A percentile compares a stretch with the other conserved stretches of the same genome.
Conservation (phyloP, 2,329 filamentous ascomycete genomes). For the Plectosphaerella sp. region DNA sequence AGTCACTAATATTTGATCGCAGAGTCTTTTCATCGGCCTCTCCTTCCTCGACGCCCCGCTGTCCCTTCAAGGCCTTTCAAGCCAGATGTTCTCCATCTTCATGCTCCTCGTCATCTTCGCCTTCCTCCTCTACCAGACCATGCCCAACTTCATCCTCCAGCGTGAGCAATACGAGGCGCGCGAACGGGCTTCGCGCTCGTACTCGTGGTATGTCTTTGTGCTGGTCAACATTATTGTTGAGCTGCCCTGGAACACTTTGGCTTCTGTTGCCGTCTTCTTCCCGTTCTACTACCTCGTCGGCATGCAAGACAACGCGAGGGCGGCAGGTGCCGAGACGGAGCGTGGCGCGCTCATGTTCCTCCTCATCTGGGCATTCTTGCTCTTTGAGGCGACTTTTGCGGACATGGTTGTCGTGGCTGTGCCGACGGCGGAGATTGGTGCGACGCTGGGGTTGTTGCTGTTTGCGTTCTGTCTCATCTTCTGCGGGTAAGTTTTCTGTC, state of each 20-base stretch:
- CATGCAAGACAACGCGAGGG: slow-evolving; percentile 47
- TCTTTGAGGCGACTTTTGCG: slow-evolving; percentile 62
- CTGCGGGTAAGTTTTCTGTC: slow-evolving; percentile 29
- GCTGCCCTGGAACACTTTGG: slow-evolving; percentile 61
- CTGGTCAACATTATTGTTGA: slow-evolving; percentile 62
- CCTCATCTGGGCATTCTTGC: slow-evolving; percentile 55
- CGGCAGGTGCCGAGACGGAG: slow-evolving; percentile 4
- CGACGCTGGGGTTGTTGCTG: slow-evolving; percentile 56
- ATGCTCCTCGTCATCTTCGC: slow-evolving; percentile 63
- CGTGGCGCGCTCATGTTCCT: slow-evolving; percentile 62
- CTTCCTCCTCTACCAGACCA: slow-evolving; percentile 53
- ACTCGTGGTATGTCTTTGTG: slow-evolving; percentile 64
- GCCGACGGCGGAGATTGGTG: slow-evolving; percentile 57
- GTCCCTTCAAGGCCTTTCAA: slow-evolving; percentile 58
- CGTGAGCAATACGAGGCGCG: slow-evolving; percentile 63
- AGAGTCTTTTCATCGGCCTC: slow-evolving; percentile 60
- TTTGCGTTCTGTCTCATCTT: slow-evolving; percentile 60
- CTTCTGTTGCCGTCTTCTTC: slow-evolving; percentile 57
- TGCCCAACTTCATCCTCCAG: slow-evolving; percentile 64
- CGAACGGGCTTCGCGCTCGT: slow-evolving; percentile 60
- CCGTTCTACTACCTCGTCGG: slow-evolving; percentile 65
- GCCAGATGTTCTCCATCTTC: slow-evolving; percentile 63
- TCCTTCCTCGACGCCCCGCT: slow-evolving; percentile 55
- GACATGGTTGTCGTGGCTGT: slow-evolving; percentile 59
- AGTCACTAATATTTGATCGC: neutral